Evolutionary conservation across 768 basidiomycete genomes (phyloP).

Genomic region (Suillus variegatus): DNA sequence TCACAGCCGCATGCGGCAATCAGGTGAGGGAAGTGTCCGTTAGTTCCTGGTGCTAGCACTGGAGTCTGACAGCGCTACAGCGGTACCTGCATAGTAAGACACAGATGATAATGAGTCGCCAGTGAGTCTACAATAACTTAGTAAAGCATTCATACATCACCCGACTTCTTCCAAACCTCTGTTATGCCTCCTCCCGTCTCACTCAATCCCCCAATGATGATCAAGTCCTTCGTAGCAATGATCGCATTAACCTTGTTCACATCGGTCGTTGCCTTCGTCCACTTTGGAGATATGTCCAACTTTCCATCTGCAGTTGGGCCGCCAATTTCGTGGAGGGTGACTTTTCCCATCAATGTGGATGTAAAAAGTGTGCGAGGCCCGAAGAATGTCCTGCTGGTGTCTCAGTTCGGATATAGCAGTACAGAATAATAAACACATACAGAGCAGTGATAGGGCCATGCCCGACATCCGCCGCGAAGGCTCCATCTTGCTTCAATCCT

Average conservation of each 20-base stretch:
- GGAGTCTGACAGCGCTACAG: background rate
- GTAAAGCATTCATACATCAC: background rate
- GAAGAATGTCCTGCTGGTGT: constrained; percentile 47
- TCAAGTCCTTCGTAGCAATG: constrained; percentile 43
- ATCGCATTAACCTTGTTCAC: constrained; percentile 70
- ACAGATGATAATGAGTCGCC: background rate
- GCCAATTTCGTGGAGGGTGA: constrained; percentile 51
- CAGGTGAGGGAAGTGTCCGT: background rate
- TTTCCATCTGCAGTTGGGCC: constrained; percentile 39
- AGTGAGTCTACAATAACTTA: background rate
- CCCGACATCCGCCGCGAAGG: constrained; percentile 51
- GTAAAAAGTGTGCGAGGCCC: constrained; percentile 46
- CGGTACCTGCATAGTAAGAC: background rate
- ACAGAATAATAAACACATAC: constrained; percentile 39
- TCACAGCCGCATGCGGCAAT: background rate
- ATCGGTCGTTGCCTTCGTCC: constrained; percentile 44
- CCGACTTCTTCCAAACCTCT: constrained; percentile 53
- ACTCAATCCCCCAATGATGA: constrained; percentile 65
- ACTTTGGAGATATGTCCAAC: constrained; percentile 44
- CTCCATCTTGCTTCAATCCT: constrained; percentile 27
- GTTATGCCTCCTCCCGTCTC: constrained; percentile 59
- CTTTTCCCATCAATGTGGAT: constrained; percentile 62
- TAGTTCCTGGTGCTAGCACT: background rate
- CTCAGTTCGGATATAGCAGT: background rate
- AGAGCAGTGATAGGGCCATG: constrained; percentile 75